Evolutionary conservation across 192 early-diverging fungal genomes (phyloP), one percentile per base, ranked within the genome.

Genomic region (Lunasporangiospora selenospora): DNA sequence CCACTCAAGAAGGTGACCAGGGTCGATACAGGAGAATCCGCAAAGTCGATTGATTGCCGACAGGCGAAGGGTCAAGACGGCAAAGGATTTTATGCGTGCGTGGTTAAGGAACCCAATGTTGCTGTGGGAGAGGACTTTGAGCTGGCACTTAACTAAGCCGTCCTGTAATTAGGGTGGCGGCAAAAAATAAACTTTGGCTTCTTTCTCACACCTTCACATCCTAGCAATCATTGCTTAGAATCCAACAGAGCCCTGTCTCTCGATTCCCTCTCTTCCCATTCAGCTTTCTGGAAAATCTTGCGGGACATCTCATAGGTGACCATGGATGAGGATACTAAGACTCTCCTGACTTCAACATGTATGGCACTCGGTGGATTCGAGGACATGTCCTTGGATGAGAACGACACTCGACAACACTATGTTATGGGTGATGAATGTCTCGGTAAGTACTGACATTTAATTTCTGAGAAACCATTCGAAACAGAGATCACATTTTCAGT

Each of bases 321-420:
- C 40, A 73, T 73, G 69, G 69, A 73, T 40, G 42, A 59, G 3
- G 69, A 73, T 48, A 62, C 56, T 23, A 66, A 67, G 59, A 65
- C 81, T 47, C 59, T 80, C 53, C 64, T 95, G 18, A 79, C 93
- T n/a, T 89, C 88, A 24, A 88, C 90, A 10, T 93, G 92, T 62
- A 76, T 86, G n/a, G 92, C 94, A 0, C 77, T 94, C 9, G 94
- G 94, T 46, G 91, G 91, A 39, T 81, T 86, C 38, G 87, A 92
- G 71, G 84, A 88, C 19, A 51, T 52, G 3, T 65, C 77, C 2
- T 41, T 61, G 6, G 47, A 77, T 8, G 76, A 70, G 50, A 71
- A 76, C 6, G 80, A 76, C 30, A 36, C 58, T 27, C 19, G 59
- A 13, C 69, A 80, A 65, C 71, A 71, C 42, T 97, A 95, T 75